A percentile compares a stretch with the other conserved stretches of the same genome.
Evolutionary conservation across 768 basidiomycete genomes (phyloP).

Genomic region (Rhodotorula sphaerocarpa): DNA sequence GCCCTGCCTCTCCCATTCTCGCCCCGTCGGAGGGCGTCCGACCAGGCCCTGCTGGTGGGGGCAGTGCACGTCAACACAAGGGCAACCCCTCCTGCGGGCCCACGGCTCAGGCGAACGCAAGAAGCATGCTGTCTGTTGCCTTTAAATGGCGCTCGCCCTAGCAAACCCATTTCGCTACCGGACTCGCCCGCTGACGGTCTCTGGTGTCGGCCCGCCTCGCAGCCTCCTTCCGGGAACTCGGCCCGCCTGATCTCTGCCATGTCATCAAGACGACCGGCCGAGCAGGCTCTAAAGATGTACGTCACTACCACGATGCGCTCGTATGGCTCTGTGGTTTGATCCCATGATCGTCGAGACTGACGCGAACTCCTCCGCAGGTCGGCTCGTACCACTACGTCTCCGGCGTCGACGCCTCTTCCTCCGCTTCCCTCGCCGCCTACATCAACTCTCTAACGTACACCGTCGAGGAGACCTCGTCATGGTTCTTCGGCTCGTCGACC

Average conservation of each 20-base stretch:
- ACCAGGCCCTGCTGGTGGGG: too few relatives aligned
- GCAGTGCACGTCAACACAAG: too few relatives aligned
- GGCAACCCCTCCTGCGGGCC: too few relatives aligned
- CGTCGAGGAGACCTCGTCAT: conserved; percentile 83
- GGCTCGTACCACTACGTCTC: conserved; percentile 97
- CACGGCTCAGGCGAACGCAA: too few relatives aligned
- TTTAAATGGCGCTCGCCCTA: too few relatives aligned
- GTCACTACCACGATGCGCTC: not conserved
- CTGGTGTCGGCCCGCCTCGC: conserved; percentile 18
- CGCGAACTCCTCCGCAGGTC: conserved; percentile 49
- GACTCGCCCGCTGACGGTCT: too few relatives aligned
- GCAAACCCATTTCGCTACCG: too few relatives aligned
- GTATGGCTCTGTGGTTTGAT: not conserved
- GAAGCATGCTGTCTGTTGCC: too few relatives aligned
- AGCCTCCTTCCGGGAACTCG: conserved; percentile 95
- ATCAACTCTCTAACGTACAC: conserved; percentile 94
- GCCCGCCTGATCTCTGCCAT: conserved; percentile 93
- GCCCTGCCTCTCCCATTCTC: too few relatives aligned
- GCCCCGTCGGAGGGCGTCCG: too few relatives aligned
- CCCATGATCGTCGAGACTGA: not conserved
- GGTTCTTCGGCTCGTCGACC: conserved; percentile 67
- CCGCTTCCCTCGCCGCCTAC: conserved; percentile 93
- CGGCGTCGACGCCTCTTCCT: conserved; percentile 97
- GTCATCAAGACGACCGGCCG: conserved; percentile 84
- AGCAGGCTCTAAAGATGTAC: conserved; percentile 74